phyloP scores from a whole-genome alignment of 2,329 filamentous ascomycete species.

The Penicillium sp. region DNA sequence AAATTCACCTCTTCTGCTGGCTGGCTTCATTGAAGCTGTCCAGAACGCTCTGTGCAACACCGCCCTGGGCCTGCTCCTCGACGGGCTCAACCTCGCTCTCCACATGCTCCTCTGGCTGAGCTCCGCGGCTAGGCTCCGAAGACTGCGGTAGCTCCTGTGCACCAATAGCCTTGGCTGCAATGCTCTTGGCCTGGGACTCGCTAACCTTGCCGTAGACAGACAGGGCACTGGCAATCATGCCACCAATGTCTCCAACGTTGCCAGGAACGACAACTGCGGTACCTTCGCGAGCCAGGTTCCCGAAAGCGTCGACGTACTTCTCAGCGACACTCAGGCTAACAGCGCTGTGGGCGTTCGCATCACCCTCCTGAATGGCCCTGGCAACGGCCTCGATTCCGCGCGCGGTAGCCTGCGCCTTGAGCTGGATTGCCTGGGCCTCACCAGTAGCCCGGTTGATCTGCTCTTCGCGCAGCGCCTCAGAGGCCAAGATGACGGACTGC shows the following conservation, averaged over 20 bases:
- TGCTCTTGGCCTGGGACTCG: conserved; percentile 66
- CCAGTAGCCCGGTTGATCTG: conserved; percentile 88
- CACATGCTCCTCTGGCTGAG: conserved; percentile 1
- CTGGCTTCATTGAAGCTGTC: conserved; percentile 47
- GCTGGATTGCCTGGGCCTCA: conserved; percentile 86
- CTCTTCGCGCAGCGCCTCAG: conserved; percentile 82
- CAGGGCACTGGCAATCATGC: conserved; percentile 95
- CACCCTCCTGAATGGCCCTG: conserved; percentile 65
- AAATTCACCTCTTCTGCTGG: conserved; percentile 25
- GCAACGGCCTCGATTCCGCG: conserved; percentile 83
- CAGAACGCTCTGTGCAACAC: conserved; percentile 48
- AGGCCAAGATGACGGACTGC: conserved; percentile 93
- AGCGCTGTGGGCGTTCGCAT: conserved; percentile 72
- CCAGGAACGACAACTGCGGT: conserved; percentile 94
- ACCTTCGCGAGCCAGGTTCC: conserved; percentile 86
- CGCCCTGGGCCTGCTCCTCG: conserved; percentile 25
- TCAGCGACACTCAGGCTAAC: conserved; percentile 86
- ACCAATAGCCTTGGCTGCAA: conserved; percentile 44
- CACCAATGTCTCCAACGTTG: conserved; percentile 91
- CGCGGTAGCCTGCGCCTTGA: conserved; percentile 83
- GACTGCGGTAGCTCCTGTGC: conserved; percentile 20
- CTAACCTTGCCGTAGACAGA: conserved; percentile 93
- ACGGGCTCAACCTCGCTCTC: conserved; percentile 12
- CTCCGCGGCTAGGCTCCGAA: conserved; percentile 4
- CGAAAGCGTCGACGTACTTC: conserved; percentile 96